Conservation (phyloP, 2,329 filamentous ascomycete species). For the Trichoderma sp. region DNA sequence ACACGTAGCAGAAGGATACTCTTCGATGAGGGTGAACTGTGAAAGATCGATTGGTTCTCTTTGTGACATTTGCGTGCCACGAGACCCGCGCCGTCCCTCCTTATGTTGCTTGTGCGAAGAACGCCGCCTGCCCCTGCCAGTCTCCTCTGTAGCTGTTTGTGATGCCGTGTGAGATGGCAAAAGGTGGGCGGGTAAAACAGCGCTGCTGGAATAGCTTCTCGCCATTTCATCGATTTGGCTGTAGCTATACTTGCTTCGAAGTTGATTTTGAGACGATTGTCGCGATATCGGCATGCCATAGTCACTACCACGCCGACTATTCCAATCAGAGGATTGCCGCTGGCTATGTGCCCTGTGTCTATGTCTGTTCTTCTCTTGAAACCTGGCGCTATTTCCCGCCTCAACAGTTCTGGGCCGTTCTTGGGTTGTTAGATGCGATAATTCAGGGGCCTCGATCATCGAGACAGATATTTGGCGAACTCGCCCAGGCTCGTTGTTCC, state of each 20-base stretch:
- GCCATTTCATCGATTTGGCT: not conserved
- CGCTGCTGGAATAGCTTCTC: constrained; percentile 6
- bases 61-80: constrained; percentile 14
- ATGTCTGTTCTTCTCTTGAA: not conserved
- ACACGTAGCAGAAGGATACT: constrained; percentile 24
- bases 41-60: constrained; percentile 24
- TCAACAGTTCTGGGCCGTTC: not conserved
- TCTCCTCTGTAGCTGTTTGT: not conserved
- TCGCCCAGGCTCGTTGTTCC: constrained; percentile 24
- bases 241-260: not conserved
- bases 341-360: not conserved
- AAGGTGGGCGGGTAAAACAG: not conserved
- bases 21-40: constrained; percentile 25
- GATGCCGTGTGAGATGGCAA: not conserved
- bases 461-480: constrained; percentile 13
- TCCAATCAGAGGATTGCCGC: constrained; percentile 9
- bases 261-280: constrained; percentile 13
- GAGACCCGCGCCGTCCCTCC: constrained; percentile 8
- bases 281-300: constrained; percentile 3
- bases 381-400: not conserved
- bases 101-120: constrained; percentile 10
- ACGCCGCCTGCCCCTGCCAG: constrained; percentile 15
- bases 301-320: not conserved
- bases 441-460: constrained; percentile 12
- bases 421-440: not conserved